Base-by-base conservation (phyloP, 306 rosid species). In the Sindora glabra region DNA sequence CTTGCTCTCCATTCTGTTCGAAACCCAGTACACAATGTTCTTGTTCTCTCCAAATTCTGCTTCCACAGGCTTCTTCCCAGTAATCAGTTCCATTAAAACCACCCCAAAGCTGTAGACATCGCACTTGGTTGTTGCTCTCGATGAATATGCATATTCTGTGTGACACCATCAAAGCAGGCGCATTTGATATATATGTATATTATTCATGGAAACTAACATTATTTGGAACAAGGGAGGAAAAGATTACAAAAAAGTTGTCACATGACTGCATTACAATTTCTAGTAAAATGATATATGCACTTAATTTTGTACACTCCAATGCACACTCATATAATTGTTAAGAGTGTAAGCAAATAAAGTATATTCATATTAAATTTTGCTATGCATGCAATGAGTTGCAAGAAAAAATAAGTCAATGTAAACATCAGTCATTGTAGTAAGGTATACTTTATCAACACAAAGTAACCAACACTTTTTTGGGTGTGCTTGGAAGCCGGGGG, bases 71-170 rank as follows among this genome's bases (percentile, higher is more conserved):
- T 73, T 84, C 77, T 81, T 84, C 65, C 91, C 91, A 1, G 85
- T 84, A 63, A 84, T 74, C 66, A 84, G 58, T 42, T 84, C 91
- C 91, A 81, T 81, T 2, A 84, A 38, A 42, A 81, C 82, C 40
- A 84, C 84, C 19, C 91, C 91, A 18, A 75, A 84, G 25, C 91
- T 85, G 67, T 85, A 85, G 22, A 81, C 87, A 50, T 84, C 87
- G 15, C 87, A 75, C 68, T 81, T 84, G 32, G 81, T 78, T 9
- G 91, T 84, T 0, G 92, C 81, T 66, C 75, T 79, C 0, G 83
- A 56, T 1, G 85, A 73, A 62, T 74, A 84, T 57, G 87, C 91
- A 54, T 84, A 81, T 64, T 84, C 91, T 84, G 79, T 84, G 79
- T 49, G 56, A 39, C 22, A 71, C 48, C 57, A 58, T 8, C 15